phyloP scores from a whole-genome alignment of 768 basidiomycete species.

The Podaxis pistillaris region DNA sequence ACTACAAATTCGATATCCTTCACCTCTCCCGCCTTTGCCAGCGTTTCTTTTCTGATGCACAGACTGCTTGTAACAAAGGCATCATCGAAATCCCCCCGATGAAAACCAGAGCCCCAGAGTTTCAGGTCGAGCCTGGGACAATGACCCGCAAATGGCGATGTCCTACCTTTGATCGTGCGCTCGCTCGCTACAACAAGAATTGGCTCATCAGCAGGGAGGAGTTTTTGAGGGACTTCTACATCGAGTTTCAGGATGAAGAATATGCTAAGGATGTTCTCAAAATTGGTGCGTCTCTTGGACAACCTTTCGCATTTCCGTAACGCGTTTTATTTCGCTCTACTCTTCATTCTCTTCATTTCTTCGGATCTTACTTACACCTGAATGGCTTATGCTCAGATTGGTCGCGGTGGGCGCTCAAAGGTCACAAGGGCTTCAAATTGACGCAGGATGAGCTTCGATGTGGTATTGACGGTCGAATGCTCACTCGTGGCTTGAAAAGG shows the following conservation, averaged over 20 bases:
- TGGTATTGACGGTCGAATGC: conserved; percentile 31
- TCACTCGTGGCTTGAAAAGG: conserved; percentile 27
- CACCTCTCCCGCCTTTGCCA: conserved; percentile 39
- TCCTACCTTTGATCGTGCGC: conserved; percentile 39
- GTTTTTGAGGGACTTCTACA: conserved; percentile 35
- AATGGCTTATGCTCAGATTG: conserved; percentile 28
- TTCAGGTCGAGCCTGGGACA: conserved; percentile 6
- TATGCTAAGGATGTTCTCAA: conserved; percentile 37
- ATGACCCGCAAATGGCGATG: conserved; percentile 32
- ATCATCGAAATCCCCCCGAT: conserved; percentile 6
- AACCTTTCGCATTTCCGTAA: not conserved
- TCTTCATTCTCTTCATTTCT: not conserved
- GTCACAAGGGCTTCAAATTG: conserved; percentile 40
- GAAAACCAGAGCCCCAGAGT: conserved; percentile 4
- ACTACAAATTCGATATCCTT: conserved; percentile 41
- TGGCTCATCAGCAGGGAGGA: conserved; percentile 41
- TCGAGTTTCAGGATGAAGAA: conserved; percentile 43
- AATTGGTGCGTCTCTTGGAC: conserved; percentile 28
- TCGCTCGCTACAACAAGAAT: conserved; percentile 39
- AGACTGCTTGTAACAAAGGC: conserved; percentile 18
- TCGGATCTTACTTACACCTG: not conserved
- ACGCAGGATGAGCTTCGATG: conserved; percentile 33
- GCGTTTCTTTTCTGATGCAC: conserved; percentile 33
- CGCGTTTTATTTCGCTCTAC: not conserved
- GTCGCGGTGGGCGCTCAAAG: conserved; percentile 35